Conservation (phyloP, 306 rosid species). For the Cicer cuneatum region DNA sequence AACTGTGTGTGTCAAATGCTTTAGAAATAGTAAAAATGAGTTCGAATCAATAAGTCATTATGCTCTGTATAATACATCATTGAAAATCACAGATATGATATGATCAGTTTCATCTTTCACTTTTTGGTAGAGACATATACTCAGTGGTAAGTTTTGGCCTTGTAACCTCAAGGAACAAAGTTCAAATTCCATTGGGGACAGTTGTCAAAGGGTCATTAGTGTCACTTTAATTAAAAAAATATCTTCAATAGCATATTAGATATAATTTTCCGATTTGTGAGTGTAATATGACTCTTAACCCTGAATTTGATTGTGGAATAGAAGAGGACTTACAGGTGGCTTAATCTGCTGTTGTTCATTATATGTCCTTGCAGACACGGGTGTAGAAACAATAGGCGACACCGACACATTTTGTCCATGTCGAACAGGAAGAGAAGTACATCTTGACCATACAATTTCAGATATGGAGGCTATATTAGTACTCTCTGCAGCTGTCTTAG, state of each 20-base stretch:
- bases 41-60: conserved; percentile 28
- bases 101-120: conserved; percentile 2
- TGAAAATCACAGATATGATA: not conserved
- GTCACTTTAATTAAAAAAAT: not conserved
- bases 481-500: conserved; percentile 59
- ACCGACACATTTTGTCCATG: conserved; percentile 68
- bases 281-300: conserved; percentile 7
- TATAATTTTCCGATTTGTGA: conserved; percentile 12
- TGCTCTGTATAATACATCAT: not conserved
- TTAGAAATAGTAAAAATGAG: conserved; percentile 18
- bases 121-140: not conserved
- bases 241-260: not conserved
- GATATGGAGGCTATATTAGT: conserved; percentile 55
- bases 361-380: conserved; percentile 72
- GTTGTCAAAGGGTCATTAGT: too few relatives aligned
- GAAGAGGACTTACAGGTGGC: conserved; percentile 58
- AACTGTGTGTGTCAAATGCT: conserved; percentile 22
- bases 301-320: not conserved
- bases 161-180: too few relatives aligned
- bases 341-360: conserved; percentile 59
- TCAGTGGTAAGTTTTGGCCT: too few relatives aligned
- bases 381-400: conserved; percentile 71
- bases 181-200: too few relatives aligned
- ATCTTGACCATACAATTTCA: conserved; percentile 72
- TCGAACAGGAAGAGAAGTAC: conserved; percentile 86